Evolutionary conservation across 768 basidiomycete genomes (phyloP).

Genomic region (Phaeotremella fagi): DNA sequence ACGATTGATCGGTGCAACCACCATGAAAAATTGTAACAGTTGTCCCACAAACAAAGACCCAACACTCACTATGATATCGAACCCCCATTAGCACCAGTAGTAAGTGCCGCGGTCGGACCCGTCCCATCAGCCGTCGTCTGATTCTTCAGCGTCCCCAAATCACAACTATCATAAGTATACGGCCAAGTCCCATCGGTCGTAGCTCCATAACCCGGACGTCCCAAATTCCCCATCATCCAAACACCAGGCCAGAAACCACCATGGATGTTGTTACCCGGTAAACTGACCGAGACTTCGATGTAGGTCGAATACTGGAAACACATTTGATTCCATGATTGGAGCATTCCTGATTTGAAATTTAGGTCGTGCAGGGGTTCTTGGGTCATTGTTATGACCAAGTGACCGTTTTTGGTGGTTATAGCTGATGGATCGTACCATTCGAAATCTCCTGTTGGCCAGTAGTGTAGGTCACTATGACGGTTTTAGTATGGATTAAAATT

Average conservation of each 20-base stretch:
- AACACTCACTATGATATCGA: slow-evolving; percentile 36
- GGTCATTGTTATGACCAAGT: slow-evolving; percentile 72
- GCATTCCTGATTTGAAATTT: slow-evolving; percentile 60
- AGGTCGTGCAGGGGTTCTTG: slow-evolving; percentile 69
- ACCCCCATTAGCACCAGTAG: slow-evolving; percentile 23
- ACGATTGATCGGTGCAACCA: no score
- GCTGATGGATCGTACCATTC: slow-evolving; percentile 62
- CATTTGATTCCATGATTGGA: slow-evolving; percentile 87
- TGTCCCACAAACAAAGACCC: background rate
- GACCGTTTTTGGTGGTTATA: slow-evolving; percentile 66
- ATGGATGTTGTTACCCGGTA: slow-evolving; percentile 42
- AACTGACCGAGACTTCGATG: slow-evolving; percentile 56
- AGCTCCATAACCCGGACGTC: slow-evolving; percentile 79
- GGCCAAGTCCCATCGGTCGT: slow-evolving; percentile 85
- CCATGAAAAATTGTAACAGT: no score
- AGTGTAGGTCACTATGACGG: slow-evolving; percentile 60
- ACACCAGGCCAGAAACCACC: slow-evolving; percentile 70
- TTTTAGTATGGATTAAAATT: background rate
- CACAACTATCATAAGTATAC: slow-evolving; percentile 77
- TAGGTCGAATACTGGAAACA: slow-evolving; percentile 86
- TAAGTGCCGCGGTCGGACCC: slow-evolving; percentile 28
- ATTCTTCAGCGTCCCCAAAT: slow-evolving; percentile 67
- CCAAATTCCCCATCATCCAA: slow-evolving; percentile 84
- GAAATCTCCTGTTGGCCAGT: slow-evolving; percentile 63
- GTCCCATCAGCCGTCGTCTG: slow-evolving; percentile 31